A percentile compares a stretch with the other conserved stretches of the same genome.
These are phyloP conservation scores for Boletus pseudo-olivaceus DNA, from an alignment of 768 basidiomycete genomes.

Conservation along the genomic window DNA sequence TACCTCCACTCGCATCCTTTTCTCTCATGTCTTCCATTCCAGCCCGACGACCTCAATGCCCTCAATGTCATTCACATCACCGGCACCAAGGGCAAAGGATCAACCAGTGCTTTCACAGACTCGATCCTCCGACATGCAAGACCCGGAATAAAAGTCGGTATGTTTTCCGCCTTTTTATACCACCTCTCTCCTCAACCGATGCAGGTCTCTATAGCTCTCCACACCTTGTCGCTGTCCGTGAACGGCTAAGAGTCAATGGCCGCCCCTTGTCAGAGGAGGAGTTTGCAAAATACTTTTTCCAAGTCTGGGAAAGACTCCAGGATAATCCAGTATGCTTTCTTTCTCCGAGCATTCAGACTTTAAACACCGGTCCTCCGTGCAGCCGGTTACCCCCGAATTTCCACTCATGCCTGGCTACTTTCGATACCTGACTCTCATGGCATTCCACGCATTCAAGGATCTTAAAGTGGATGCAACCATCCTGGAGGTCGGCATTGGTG, in stretches of 20 bases:
- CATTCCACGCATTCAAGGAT: conserved; percentile 84
- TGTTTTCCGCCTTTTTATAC: conserved; percentile 18
- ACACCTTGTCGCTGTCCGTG: conserved; percentile 92
- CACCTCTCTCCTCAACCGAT: background rate
- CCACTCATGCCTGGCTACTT: conserved; percentile 90
- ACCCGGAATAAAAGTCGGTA: conserved; percentile 81
- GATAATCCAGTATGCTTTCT: conserved; percentile 52
- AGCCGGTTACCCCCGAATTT: conserved; percentile 45
- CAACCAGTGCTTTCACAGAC: conserved; percentile 90
- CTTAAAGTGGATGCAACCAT: conserved; percentile 85
- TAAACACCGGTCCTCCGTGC: conserved; percentile 29
- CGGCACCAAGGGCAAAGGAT: conserved; percentile 98
- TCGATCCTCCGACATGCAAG: conserved; percentile 75
- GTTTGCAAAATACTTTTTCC: conserved; percentile 91
- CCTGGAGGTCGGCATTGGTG: conserved; percentile 95
- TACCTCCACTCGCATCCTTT: background rate
- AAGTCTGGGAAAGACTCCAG: conserved; percentile 88
- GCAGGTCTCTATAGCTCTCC: conserved; percentile 95
- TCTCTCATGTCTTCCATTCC: conserved; percentile 13
- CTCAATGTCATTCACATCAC: conserved; percentile 96
- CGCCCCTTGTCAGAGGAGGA: conserved; percentile 81
- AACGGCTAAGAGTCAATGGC: conserved; percentile 93
- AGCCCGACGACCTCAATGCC: conserved; percentile 81
- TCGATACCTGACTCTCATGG: conserved; percentile 87
- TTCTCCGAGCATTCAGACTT: background rate